phyloP scores from a whole-genome alignment of 257 asterid species.

The Scutellaria galericulata region DNA sequence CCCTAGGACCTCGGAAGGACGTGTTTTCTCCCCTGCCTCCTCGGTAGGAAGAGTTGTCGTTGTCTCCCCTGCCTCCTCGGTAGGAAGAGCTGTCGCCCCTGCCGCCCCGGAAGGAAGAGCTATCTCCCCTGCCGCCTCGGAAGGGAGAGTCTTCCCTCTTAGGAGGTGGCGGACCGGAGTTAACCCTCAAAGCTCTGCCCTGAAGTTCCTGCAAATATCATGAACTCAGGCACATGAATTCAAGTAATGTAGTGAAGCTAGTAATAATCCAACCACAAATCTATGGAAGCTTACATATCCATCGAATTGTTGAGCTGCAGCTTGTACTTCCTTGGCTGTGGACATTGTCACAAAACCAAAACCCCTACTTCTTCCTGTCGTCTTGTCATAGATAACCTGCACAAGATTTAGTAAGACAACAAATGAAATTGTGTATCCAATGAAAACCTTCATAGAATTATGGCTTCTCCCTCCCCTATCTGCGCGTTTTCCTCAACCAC shows the following conservation, averaged over 20 bases:
- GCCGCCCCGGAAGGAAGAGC: neutral
- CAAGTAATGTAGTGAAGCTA: constrained; percentile 16
- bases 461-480: neutral
- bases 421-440: neutral
- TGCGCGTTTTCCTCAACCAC: too few relatives aligned
- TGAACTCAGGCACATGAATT: constrained; percentile 6
- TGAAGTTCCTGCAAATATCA: constrained; percentile 67
- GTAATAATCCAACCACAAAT: neutral
- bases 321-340: constrained; percentile 65
- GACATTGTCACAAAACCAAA: constrained; percentile 96
- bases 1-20: constrained; percentile 54
- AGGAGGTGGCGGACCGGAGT: constrained; percentile 81
- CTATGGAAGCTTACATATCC: constrained; percentile 67
- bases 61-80: constrained; percentile 1
- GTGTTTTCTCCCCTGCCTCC: constrained; percentile 1
- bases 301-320: constrained; percentile 77
- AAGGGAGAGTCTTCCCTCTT: constrained; percentile 57
- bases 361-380: constrained; percentile 86
- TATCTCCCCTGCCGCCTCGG: constrained; percentile 19
- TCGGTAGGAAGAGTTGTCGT: constrained; percentile 41
- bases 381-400: constrained; percentile 93
- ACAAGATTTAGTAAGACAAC: constrained; percentile 19
- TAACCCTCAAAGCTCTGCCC: constrained; percentile 83
- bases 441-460: neutral
- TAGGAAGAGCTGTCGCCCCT: neutral